phyloP scores from a whole-genome alignment of 1,284 basidiomycete species.

The Phellopilus nigrolimitatus region DNA sequence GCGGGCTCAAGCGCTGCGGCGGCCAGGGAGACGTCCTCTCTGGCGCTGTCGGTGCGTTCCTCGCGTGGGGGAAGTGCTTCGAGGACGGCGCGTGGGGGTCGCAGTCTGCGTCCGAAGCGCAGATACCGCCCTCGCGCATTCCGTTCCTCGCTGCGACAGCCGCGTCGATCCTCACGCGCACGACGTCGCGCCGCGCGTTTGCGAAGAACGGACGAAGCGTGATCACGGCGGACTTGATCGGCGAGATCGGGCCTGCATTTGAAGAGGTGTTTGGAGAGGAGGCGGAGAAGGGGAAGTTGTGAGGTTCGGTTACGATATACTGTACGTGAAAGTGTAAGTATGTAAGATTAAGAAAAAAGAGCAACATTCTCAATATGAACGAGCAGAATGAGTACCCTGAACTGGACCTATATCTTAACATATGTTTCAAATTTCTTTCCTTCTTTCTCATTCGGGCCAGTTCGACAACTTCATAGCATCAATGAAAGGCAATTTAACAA shows the following conservation, averaged over 20 bases:
- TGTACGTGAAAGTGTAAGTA: not conserved
- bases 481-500: too few relatives aligned
- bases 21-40: slow-evolving; percentile 94
- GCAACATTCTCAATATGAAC: too few relatives aligned
- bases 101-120: slow-evolving; percentile 32
- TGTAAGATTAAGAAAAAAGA: too few relatives aligned
- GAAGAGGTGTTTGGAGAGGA: slow-evolving; percentile 64
- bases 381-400: too few relatives aligned
- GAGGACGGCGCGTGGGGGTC: slow-evolving; percentile 73
- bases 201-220: slow-evolving; percentile 73
- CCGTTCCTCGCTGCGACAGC: slow-evolving; percentile 86
- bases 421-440: too few relatives aligned
- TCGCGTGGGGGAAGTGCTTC: slow-evolving; percentile 94
- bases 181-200: slow-evolving; percentile 76
- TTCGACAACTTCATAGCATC: too few relatives aligned
- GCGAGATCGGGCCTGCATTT: slow-evolving; percentile 72
- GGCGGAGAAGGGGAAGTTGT: slow-evolving; percentile 28
- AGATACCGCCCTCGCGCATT: slow-evolving; percentile 54
- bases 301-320: not conserved
- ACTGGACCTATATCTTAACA: too few relatives aligned
- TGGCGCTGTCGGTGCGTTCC: slow-evolving; percentile 81
- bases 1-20: slow-evolving; percentile 89
- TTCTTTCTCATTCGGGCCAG: too few relatives aligned
- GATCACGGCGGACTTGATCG: slow-evolving; percentile 87
- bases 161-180: slow-evolving; percentile 84